Evolutionary conservation across 2,329 filamentous ascomycete genomes (phyloP), one percentile per base, ranked within the genome.

Genomic region (Simplicillium aogashimaense): DNA sequence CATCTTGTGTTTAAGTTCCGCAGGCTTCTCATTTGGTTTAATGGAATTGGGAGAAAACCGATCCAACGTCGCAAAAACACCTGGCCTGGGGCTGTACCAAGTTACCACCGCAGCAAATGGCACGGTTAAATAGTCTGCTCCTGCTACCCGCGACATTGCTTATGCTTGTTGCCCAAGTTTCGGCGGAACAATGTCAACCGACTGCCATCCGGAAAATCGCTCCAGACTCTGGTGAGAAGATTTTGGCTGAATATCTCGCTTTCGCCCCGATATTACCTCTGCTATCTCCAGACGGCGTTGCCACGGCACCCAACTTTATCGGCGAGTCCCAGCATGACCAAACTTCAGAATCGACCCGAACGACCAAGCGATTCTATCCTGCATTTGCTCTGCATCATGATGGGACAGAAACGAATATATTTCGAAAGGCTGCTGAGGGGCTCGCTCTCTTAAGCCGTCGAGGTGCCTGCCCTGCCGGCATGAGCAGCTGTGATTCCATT

Each of bases 161-260:
- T 9, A 25, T 25, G 9, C 20, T 25, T 25, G 9, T 25, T 25
- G 20, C 20, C 9, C 20, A 25, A 9, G 20, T 25, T 9, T 25
- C 20, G 20, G 20, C 20, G 5, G 20, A 25, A 25, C 20, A 25
- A 9, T 9, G 20, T 9, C 20, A 32, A 32, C 13, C 30, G 1
- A 71, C 74, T 1, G 83, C 76, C 1, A 69, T 89, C 40, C 76
- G 74, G 54, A 88, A 88, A 55, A 85, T 89, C 75, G 69, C 76
- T 36, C 68, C 69, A 5, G 79, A 87, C 53, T 73, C 77, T 37
- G 75, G 75, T 44, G 81, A 86, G 55, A 92, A 86, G 69, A 81
- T 90, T 54, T 76, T 80, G 48, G 65, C 80, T 41, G 72, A 84
- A 35, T 82, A 86, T 56, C 80, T 69, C 48, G 69, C 65, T 47